Evolutionary conservation across 495 filamentous ascomycete species (phyloP), one percentile per base, ranked within the genome.

Genomic region (Penicillium paxilli): DNA sequence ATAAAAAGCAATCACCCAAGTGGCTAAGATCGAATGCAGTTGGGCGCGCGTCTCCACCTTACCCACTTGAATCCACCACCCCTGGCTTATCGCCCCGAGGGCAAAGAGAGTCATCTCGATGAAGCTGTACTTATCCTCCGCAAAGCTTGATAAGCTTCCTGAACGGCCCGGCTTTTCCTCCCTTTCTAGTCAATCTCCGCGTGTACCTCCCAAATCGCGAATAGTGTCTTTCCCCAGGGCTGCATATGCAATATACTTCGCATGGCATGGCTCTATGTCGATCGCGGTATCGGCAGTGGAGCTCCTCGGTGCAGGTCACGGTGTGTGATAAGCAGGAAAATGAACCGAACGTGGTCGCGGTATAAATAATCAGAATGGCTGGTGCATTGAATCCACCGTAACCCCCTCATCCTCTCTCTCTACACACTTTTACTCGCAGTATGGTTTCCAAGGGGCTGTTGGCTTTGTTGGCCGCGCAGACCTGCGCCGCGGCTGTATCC

Each of bases 131-230:
- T 16, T 19, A 38, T 44, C 23, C 44, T 49, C 47, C 50, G 24
- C 44, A 44, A 52, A 55, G 51, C 35, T 58, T 52, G 25, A 46
- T 45, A 26, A 40, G 20, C 47, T 47, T 23, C 47, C 21, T 47
- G 37, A 42, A 44, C 37, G 40, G 41, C 38, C 48, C 59, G 59
- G 59, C 51, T 57, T 40, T 26, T 38, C 49, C 45, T 61, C 41
- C 62, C 52, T 45, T 8, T 56, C 57, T 54, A 3, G 59, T 53
- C 54, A 42, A 47, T 44, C 24, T 21, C 32, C 61, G 63, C 57
- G 54, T 66, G 63, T 46, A 64, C 63, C 46, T 66, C 22, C 63
- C 63, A 35, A 45, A 16, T 53, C 22, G 40, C 38, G 35, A 37
- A 52, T 44, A 45, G 35, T 38, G 25, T 30, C 40, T 16, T 46